Percentiles rank a stretch among this genome's conserved stretches.
Conservation (phyloP, 73 alveolate genomes). For the Durusdinium trenchii region DNA sequence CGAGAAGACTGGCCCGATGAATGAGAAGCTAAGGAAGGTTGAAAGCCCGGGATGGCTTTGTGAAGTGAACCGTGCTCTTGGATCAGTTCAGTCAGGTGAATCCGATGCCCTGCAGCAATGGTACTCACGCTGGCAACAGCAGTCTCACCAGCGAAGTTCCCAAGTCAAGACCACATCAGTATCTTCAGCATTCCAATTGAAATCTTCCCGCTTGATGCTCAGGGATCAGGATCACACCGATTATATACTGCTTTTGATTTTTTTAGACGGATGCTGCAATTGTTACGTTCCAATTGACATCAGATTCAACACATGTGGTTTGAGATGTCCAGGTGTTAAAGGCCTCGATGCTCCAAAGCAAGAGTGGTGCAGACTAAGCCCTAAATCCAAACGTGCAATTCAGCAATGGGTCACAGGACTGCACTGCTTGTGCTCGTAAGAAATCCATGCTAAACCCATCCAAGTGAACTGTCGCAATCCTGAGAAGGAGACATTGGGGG, state of each 20-base stretch:
- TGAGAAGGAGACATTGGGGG: constrained; percentile 90
- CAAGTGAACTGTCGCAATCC: neutral
- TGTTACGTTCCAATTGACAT: neutral
- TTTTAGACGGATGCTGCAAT: neutral
- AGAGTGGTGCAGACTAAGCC: constrained; percentile 89
- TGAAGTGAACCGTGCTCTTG: constrained; percentile 46
- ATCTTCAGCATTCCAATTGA: neutral
- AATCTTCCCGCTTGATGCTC: constrained; percentile 18
- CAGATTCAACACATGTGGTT: neutral
- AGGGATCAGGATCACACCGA: neutral
- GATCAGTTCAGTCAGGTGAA: constrained; percentile 23
- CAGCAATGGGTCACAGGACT: constrained; percentile 86
- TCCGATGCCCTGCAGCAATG: constrained; percentile 48
- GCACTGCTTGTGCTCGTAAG: neutral
- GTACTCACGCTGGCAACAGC: constrained; percentile 85
- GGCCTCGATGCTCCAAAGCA: constrained; percentile 91
- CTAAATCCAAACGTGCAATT: constrained; percentile 61
- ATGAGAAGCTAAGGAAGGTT: neutral
- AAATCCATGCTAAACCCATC: neutral
- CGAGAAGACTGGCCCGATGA: neutral
- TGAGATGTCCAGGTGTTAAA: constrained; percentile 37
- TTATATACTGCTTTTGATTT: neutral
- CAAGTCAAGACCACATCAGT: neutral
- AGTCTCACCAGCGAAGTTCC: constrained; percentile 42
- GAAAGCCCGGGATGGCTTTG: constrained; percentile 29